Evolutionary conservation across 345 rosid species (phyloP).

Genomic region (Euphorbia tirucalli): DNA sequence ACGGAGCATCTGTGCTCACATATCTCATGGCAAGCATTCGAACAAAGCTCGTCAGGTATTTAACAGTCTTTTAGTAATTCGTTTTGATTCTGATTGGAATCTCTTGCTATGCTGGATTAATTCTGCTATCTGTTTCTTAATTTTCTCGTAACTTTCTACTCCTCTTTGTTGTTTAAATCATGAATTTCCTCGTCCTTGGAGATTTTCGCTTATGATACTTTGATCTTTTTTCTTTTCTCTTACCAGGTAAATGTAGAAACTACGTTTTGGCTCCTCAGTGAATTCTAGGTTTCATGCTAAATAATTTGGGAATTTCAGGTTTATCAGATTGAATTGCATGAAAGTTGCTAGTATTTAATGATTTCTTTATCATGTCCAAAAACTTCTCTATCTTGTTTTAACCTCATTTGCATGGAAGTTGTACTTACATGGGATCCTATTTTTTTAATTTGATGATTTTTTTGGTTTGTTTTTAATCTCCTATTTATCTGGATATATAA

Average conservation of each 20-base stretch:
- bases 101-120: constrained; percentile 1
- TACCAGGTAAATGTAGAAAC: too few relatives aligned
- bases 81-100: constrained; percentile 8
- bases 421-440: neutral
- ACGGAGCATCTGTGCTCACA: neutral
- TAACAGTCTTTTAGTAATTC: neutral
- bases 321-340: neutral
- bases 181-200: neutral
- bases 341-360: neutral
- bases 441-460: neutral
- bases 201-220: neutral
- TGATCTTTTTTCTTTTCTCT: neutral
- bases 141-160: neutral
- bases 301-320: neutral
- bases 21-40: neutral
- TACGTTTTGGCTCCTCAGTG: neutral
- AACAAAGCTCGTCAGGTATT: neutral
- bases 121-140: neutral
- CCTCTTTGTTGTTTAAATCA: neutral
- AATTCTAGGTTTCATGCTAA: neutral
- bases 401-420: neutral
- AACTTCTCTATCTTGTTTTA: neutral
- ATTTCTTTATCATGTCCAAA: neutral
- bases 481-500: too few relatives aligned
- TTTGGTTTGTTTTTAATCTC: neutral